Evolutionary conservation across 257 asterid species (phyloP).

Genomic region (Cordia subcordata): DNA sequence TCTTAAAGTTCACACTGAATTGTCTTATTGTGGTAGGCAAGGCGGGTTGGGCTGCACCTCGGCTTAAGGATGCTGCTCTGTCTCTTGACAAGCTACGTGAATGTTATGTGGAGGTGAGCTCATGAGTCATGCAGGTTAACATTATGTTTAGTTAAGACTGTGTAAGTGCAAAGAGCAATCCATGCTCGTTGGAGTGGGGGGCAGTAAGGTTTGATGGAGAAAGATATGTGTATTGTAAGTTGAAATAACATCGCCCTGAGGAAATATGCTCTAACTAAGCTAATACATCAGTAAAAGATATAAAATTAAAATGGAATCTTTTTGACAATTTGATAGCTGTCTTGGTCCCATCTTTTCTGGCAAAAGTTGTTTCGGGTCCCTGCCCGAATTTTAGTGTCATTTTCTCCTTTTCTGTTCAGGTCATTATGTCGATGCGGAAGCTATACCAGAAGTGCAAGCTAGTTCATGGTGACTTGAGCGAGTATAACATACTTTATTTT

Average conservation of each 20-base stretch:
- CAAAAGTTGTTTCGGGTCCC: too few relatives aligned
- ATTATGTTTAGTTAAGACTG: too few relatives aligned
- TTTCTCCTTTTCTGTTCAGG: constrained; percentile 34
- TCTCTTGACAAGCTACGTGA: constrained; percentile 86
- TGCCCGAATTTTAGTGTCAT: not conserved
- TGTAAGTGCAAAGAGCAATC: too few relatives aligned
- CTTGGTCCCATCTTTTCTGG: too few relatives aligned
- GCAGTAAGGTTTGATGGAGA: too few relatives aligned
- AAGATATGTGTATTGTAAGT: too few relatives aligned
- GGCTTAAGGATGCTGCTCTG: constrained; percentile 93
- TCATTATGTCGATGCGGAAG: constrained; percentile 72
- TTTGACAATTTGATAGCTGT: too few relatives aligned
- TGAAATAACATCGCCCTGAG: too few relatives aligned
- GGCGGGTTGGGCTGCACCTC: constrained; percentile 97
- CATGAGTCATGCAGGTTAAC: not conserved
- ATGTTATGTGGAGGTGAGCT: constrained; percentile 75
- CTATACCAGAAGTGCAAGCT: constrained; percentile 92
- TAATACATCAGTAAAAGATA: too few relatives aligned
- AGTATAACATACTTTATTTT: constrained; percentile 79
- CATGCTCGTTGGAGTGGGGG: too few relatives aligned
- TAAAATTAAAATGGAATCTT: too few relatives aligned
- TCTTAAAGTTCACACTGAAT: not conserved
- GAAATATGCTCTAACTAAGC: too few relatives aligned
- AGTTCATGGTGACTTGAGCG: constrained; percentile 96
- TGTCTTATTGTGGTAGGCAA: constrained; percentile 42